A percentile compares a stretch with the other conserved stretches of the same genome.
These are phyloP conservation scores for Roridomyces roridus DNA, from an alignment of 768 basidiomycete species.

Conservation along the genomic window DNA sequence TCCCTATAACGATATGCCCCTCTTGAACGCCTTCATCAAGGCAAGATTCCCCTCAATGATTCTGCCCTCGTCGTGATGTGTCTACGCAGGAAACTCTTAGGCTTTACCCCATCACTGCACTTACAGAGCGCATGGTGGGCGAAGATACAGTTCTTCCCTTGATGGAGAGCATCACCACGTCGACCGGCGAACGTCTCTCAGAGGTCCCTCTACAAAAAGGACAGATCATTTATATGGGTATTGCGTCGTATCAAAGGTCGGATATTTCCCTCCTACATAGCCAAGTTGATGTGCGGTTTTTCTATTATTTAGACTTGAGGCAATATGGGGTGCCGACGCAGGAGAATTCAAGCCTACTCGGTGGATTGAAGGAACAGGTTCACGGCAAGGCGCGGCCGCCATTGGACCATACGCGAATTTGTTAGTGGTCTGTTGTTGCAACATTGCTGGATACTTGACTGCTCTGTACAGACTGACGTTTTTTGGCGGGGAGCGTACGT, in stretches of 20 bases:
- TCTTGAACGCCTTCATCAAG: conserved; percentile 25
- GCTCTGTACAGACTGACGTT: conserved; percentile 6
- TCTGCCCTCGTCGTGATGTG: not conserved
- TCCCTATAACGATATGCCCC: conserved; percentile 7
- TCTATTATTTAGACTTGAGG: conserved; percentile 2
- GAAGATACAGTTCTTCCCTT: conserved; percentile 8
- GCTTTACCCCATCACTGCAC: conserved; percentile 3
- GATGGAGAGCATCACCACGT: not conserved
- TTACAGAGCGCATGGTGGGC: not conserved
- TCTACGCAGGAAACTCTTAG: conserved; percentile 16
- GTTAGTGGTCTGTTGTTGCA: not conserved
- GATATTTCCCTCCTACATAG: no score
- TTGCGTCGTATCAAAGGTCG: conserved; percentile 14
- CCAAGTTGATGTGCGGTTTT: conserved; percentile 10
- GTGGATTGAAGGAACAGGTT: conserved; percentile 7
- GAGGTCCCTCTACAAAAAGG: conserved; percentile 15
- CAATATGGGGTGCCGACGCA: conserved; percentile 16
- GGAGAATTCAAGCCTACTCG: conserved; percentile 11
- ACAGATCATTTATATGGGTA: not conserved
- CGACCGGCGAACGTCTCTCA: not conserved
- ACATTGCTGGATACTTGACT: not conserved
- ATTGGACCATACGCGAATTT: conserved; percentile 18
- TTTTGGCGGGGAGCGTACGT: conserved; percentile 7
- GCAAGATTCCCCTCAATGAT: not conserved
- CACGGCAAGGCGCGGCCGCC: conserved; percentile 3